Conservation (phyloP, 78 protist genomes). For the Chrysochromulina tobinii region DNA sequence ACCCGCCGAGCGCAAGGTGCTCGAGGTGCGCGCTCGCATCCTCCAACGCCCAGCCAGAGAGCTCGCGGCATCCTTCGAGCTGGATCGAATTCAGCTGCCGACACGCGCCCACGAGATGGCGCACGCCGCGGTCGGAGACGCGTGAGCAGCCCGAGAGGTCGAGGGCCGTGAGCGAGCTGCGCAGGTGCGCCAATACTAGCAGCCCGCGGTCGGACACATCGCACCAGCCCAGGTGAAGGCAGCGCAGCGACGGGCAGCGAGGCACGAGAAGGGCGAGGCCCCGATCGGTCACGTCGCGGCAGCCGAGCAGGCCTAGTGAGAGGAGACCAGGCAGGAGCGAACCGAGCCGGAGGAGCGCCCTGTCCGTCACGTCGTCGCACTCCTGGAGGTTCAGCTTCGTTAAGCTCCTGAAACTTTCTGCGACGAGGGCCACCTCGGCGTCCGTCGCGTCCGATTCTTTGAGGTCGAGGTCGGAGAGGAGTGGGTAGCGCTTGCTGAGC, state of each 20-base stretch:
- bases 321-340: not conserved
- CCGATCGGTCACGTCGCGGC: not conserved
- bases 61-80: slow-evolving; percentile 25
- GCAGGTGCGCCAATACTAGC: not conserved
- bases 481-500: not conserved
- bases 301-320: not conserved
- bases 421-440: not conserved
- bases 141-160: slow-evolving; percentile 3
- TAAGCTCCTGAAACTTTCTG: not conserved
- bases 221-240: not conserved
- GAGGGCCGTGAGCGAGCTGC: not conserved
- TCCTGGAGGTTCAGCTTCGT: not conserved
- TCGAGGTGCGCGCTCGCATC: not conserved
- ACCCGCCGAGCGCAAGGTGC: not conserved
- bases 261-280: not conserved
- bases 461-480: not conserved
- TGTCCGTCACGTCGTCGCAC: not conserved
- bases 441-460: not conserved
- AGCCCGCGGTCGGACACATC: not conserved
- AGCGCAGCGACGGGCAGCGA: not conserved
- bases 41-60: not conserved
- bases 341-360: not conserved
- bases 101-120: not conserved
- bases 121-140: not conserved
- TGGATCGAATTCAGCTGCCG: not conserved